Conservation (phyloP, 768 basidiomycete genomes). For the Xerocomellus intermedius region DNA sequence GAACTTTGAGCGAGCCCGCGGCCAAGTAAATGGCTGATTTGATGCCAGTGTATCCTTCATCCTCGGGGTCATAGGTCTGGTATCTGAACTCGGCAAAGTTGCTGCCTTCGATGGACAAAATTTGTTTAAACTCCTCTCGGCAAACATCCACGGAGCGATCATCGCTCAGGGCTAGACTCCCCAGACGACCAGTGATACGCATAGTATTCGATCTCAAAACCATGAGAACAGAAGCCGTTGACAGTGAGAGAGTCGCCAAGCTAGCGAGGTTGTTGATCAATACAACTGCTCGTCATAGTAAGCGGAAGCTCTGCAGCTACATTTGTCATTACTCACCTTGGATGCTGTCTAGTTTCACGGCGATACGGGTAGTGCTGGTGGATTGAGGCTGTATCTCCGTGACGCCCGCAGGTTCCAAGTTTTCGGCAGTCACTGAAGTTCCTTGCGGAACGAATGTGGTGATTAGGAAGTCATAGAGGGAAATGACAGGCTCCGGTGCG, state of each 20-base stretch:
- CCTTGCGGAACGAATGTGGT: conserved; percentile 78
- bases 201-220: conserved; percentile 71
- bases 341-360: conserved; percentile 81
- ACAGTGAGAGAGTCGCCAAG: conserved; percentile 85
- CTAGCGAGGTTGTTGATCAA: conserved; percentile 68
- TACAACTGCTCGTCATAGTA: conserved; percentile 49
- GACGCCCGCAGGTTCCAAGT: conserved; percentile 7
- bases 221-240: conserved; percentile 84
- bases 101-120: conserved; percentile 91
- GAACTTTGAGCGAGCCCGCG: conserved; percentile 87
- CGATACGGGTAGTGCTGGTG: conserved; percentile 69
- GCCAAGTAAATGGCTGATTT: conserved; percentile 80
- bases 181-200: conserved; percentile 76
- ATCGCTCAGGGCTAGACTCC: conserved; percentile 79
- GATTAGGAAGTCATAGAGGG: conserved; percentile 96
- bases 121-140: conserved; percentile 71
- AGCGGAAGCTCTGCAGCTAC: conserved; percentile 1
- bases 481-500: conserved; percentile 86
- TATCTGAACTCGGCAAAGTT: conserved; percentile 94
- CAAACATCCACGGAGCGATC: conserved; percentile 53
- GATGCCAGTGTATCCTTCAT: conserved; percentile 68
- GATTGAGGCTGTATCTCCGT: conserved; percentile 6
- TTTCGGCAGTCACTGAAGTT: conserved; percentile 7
- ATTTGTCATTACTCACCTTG: conserved; percentile 50
- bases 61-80: conserved; percentile 81